Evolutionary conservation across 169 alveolate genomes (phyloP), one percentile per base, ranked within the genome.

Genomic region (Plasmodium billcollinsi): DNA sequence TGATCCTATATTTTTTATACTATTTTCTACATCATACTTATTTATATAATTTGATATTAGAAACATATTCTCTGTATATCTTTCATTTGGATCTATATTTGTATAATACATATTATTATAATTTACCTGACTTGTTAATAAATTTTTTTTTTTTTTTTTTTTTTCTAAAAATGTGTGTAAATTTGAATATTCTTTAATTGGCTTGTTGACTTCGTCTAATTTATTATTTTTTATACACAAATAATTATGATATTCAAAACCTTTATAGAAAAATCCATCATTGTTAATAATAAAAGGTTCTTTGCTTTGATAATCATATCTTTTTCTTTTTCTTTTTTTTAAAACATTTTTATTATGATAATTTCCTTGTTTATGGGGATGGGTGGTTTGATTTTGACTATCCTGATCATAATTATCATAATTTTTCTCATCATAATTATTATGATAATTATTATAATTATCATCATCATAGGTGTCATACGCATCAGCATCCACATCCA

Each of bases 1-100:
- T 56, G 92, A 15, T 26, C 92, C 92, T 52, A 86, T 73, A 43
- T 86, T 86, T 86, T 86, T 67, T 29, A 71, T 47, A 49, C 73
- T 47, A 4, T 66, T 47, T 0, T 58, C 47, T 39, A 39, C 9
- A 33, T 86, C 76, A 58, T 58, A 24, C 39, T 86, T 86, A 26
- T 74, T 86, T 56, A 86, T 43, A 52, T 86, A 86, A 72, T 86
- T 86, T 50, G 29, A 66, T 7, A 20, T 21, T 56, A 45, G 6
- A n/a, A 80, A 56, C 15, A 56, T 20, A 12, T 21, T 66, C 4
- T 65, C 78, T 11, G 45, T 18, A 21, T n/a, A 29, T 4, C 26
- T 50, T 26, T 80, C 50, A 18, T 39, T 67, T 9, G 67, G 12
- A 9, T 7, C 59, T 8, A 20, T 15, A 33, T 56, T 43, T 21